These are phyloP conservation scores for Taiwanofungus camphoratus DNA, from an alignment of 1,284 basidiomycete genomes.

Conservation along the genomic window DNA sequence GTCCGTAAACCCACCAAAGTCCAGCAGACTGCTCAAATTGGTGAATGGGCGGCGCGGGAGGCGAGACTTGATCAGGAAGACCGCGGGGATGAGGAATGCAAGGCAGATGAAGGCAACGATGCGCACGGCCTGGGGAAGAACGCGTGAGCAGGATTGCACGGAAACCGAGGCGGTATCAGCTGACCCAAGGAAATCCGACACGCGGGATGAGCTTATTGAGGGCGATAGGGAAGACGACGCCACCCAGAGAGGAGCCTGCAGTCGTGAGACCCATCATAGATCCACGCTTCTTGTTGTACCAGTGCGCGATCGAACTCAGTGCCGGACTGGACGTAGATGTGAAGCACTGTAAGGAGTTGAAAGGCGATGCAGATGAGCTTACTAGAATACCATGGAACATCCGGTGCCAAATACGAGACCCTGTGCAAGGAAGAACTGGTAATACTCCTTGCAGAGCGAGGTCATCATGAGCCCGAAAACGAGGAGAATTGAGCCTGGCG, in stretches of 20 bases:
- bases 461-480: slow-evolving; percentile 23
- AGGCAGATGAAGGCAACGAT: slow-evolving; percentile 17
- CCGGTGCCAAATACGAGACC: slow-evolving; percentile 33
- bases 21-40: not conserved
- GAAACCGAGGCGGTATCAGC: too few relatives aligned
- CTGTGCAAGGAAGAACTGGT: slow-evolving; percentile 55
- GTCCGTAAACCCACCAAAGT: slow-evolving; percentile 1
- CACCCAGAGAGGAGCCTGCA: slow-evolving; percentile 18
- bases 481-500: slow-evolving; percentile 19
- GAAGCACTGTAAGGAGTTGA: too few relatives aligned
- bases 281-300: slow-evolving; percentile 42
- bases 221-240: slow-evolving; percentile 22
- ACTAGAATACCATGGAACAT: slow-evolving; percentile 25
- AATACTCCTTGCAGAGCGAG: slow-evolving; percentile 43
- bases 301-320: slow-evolving; percentile 33
- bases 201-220: slow-evolving; percentile 19
- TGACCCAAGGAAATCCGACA: slow-evolving; percentile 21
- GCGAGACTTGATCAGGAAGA: slow-evolving; percentile 24
- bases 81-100: slow-evolving; percentile 26
- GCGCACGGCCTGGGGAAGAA: slow-evolving; percentile 15
- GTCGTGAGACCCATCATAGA: slow-evolving; percentile 48
- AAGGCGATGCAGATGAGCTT: too few relatives aligned
- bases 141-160: too few relatives aligned
- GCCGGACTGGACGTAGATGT: slow-evolving; percentile 36
- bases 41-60: not conserved